Evolutionary conservation across 2,329 filamentous ascomycete species (phyloP), one percentile per base, ranked within the genome.

Genomic region (Aureobasidium mangrovei): DNA sequence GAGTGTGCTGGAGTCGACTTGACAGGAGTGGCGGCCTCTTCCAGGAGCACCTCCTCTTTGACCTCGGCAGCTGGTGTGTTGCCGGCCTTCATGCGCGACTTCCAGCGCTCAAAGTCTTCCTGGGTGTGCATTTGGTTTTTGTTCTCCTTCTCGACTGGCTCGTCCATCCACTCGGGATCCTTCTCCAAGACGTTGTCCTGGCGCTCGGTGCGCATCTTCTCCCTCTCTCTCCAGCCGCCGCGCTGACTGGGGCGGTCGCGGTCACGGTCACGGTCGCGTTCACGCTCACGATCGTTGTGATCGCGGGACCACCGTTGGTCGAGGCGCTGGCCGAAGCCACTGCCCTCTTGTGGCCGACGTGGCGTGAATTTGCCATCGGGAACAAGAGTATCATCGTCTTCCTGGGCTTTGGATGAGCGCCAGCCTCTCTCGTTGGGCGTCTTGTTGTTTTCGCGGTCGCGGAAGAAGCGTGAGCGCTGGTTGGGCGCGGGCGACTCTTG

Each of bases 101-200:
- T 95, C 83, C 91, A 96, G 61, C 88, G 88, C 71, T 94, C 85
- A 69, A 96, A 94, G 61, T 96, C 91, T 65, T 94, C 90, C 63
- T 88, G 85, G 0, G 90, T 95, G 62, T 88, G 86, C 4, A 90
- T 95, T 63, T 88, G 86, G 3, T 66, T 62, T 62, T 85, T 82
- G 49, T 88, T 85, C 56, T 85, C 84, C 26, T 77, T 71, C 42
- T 76, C 57, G 3, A 60, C 60, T 1, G 67, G 64, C 38, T 70
- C 66, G 65, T 94, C 89, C 69, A 95, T 77, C 91, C 91, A 95
- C 69, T 95, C 91, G 4, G 91, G 91, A 48, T 95, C 88, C 60
- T 87, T 83, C 65, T 94, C 89, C 60, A 79, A 72, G 56, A 80
- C 78, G 33, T 77, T 77, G 28, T 65, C 73, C 75, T 69, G 55